Evolutionary conservation across 176 grass and related monocot genomes (phyloP), one percentile per base, ranked within the genome.

Genomic region (Cenchrus fungigraminus): DNA sequence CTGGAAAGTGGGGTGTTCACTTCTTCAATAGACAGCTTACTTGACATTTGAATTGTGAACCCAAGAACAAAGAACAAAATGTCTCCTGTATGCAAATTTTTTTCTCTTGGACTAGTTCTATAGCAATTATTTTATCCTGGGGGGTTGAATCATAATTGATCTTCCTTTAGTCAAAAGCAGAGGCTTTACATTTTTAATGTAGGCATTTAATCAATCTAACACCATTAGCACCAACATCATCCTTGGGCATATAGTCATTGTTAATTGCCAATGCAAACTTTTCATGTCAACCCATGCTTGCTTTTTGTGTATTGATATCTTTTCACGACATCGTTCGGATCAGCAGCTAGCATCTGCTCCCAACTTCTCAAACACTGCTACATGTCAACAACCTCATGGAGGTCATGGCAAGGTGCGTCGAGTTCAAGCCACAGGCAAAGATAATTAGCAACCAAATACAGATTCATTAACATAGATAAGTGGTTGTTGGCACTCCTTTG

Each of bases 371-470:
- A 9, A 80, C 76, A 69, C 13, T 70, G 19, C 40, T 49, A 31
- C 65, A 67, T 80, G 70, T 72, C 73, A 90, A 78, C 88, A 83
- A 83, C 66, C 57, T 77, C 37, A 17, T 44, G 49, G 40, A 71
- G 79, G 79, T 68, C 84, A 53, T 53, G 67, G 72, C 60, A 65
- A n/a, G 74, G 84, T 79, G 73, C 7, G 50, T 22, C 57, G 22
- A 40, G 19, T 58, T 80, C 15, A 62, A 51, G 55, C 16, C 17
- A 20, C 29, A 55, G 7, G 56, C 47, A 59, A n/a, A 83, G 66
- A 64, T 2, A 53, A 51, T 49, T 17, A 65, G 65, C 65, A 37
- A 20, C 57, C 31, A 63, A 16, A 61, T 65, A 15, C 14, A 20
- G 42, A 10, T 65, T 2, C 61, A 70, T 47, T 72, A n/a, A 56